Base-by-base conservation (phyloP, 2,329 filamentous ascomycete genomes). In the Lachnellula suecica region DNA sequence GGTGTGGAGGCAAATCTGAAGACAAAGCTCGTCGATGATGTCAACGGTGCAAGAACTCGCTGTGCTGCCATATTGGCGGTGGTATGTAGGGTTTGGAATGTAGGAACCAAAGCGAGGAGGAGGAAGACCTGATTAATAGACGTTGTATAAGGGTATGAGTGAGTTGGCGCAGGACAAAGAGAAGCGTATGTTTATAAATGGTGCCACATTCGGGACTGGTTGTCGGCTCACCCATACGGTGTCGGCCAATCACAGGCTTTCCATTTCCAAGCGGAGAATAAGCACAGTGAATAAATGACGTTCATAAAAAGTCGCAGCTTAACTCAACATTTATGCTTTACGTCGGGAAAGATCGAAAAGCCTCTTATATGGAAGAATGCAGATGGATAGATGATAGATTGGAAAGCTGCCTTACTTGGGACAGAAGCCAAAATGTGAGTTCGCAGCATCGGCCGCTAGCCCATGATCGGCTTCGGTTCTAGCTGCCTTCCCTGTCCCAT, bases 11-110 rank as follows among this genome's bases (percentile, higher is more conserved):
- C 60, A 52, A 68, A 61, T 56, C 58, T 51, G 42, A 62, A 60
- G n/a, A 65, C 45, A 34, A 66, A 55, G 53, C 51, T 57, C 31
- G 61, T 50, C 29, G 66, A 63, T 51, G 61, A 63, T 52, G 65
- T 63, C 62, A 69, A 54, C 34, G 66, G 66, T 22, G 55, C 54
- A 13, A 66, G 37, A 44, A 63, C 54, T 38, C 62, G 56, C 54
- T 64, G 63, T 48, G 58, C 54, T 49, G 66, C 58, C 66, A 69
- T 69, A 3, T 37, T 59, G 40, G 37, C 20, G 34, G 41, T 20
- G 25, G 20, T 24, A 17, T 35, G 10, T 10, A 47, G 42, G 37
- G 4, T 3, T 1, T 4, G 23, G 19, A 42, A 22, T 15, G 15
- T 7, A 37, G 44, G 13, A 25, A n/a, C n/a, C n/a, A 40, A 19